A percentile compares a stretch with the other conserved stretches of the same genome.
These are phyloP conservation scores for Trichoderma lentiforme DNA, from an alignment of 2,329 filamentous ascomycete genomes.

Conservation along the genomic window DNA sequence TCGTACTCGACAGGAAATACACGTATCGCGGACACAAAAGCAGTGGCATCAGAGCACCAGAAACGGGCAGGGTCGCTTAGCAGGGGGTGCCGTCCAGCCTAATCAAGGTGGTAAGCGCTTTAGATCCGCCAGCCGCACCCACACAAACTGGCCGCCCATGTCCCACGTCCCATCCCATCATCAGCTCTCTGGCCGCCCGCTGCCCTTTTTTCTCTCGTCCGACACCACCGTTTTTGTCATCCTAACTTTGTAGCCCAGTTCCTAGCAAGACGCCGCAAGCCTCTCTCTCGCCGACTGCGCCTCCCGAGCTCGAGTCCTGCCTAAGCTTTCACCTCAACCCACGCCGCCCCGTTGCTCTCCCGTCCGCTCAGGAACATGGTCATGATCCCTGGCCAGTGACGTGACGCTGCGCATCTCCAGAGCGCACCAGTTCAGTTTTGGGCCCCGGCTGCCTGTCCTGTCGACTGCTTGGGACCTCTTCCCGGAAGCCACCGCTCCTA, in stretches of 20 bases:
- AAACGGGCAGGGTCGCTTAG: slow-evolving; percentile 10
- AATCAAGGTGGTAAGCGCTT: slow-evolving; percentile 16
- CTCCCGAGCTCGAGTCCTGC: neutral
- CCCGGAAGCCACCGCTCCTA: slow-evolving; percentile 2
- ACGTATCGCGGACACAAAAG: neutral
- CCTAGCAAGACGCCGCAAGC: slow-evolving; percentile 12
- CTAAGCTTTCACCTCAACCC: slow-evolving; percentile 2
- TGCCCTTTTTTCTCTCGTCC: slow-evolving; percentile 8
- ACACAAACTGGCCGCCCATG: slow-evolving; percentile 5
- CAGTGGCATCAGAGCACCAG: neutral
- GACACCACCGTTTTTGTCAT: slow-evolving; percentile 12
- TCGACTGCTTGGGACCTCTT: neutral
- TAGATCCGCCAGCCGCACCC: slow-evolving; percentile 18
- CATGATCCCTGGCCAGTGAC: slow-evolving; percentile 34
- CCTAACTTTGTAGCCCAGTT: neutral
- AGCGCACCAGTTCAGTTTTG: slow-evolving; percentile 17
- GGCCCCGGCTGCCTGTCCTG: slow-evolving; percentile 16
- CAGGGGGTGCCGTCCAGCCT: slow-evolving; percentile 14
- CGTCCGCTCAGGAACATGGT: slow-evolving; percentile 30
- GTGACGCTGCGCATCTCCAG: slow-evolving; percentile 24
- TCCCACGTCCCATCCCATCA: slow-evolving; percentile 15
- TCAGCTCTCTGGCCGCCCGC: slow-evolving; percentile 16
- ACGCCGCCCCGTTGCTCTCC: slow-evolving; percentile 8
- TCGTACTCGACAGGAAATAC: neutral
- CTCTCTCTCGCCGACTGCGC: slow-evolving; percentile 14